A percentile compares a stretch with the other conserved stretches of the same genome.
phyloP scores from a whole-genome alignment of 768 basidiomycete species.

The Panaeolus cyanescens region DNA sequence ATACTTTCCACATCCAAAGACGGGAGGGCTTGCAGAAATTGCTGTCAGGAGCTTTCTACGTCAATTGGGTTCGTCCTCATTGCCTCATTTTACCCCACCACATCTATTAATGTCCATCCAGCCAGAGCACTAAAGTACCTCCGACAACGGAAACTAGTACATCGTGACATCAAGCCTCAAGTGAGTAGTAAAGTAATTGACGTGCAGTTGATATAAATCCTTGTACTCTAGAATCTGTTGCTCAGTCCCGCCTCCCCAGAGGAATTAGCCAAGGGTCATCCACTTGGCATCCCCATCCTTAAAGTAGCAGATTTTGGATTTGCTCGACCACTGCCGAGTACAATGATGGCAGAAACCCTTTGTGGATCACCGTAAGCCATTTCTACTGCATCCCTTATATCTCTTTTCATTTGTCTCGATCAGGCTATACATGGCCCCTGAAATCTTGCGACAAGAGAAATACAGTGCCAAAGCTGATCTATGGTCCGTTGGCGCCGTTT shows the following conservation, averaged over 20 bases:
- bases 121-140: constrained; percentile 94
- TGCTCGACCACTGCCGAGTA: constrained; percentile 86
- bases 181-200: constrained; percentile 28
- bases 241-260: constrained; percentile 79
- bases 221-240: constrained; percentile 74
- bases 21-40: constrained; percentile 88
- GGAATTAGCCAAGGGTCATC: constrained; percentile 86
- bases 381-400: constrained; percentile 5
- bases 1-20: constrained; percentile 90
- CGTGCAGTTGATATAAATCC: not conserved
- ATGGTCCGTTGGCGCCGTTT: constrained; percentile 97
- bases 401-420: not conserved
- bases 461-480: constrained; percentile 98
- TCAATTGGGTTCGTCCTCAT: constrained; percentile 68
- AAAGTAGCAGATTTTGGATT: constrained; percentile 99
- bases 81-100: not conserved
- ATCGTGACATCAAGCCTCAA: constrained; percentile 98
- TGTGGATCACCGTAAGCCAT: constrained; percentile 91
- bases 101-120: constrained; percentile 26
- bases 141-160: constrained; percentile 85
- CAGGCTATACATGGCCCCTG: constrained; percentile 98
- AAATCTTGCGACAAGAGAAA: constrained; percentile 95
- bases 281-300: constrained; percentile 89
- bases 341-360: constrained; percentile 95
- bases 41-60: constrained; percentile 91